Evolutionary conservation across 1,284 basidiomycete genomes (phyloP).

Genomic region (Fomitopsis schrenkii): DNA sequence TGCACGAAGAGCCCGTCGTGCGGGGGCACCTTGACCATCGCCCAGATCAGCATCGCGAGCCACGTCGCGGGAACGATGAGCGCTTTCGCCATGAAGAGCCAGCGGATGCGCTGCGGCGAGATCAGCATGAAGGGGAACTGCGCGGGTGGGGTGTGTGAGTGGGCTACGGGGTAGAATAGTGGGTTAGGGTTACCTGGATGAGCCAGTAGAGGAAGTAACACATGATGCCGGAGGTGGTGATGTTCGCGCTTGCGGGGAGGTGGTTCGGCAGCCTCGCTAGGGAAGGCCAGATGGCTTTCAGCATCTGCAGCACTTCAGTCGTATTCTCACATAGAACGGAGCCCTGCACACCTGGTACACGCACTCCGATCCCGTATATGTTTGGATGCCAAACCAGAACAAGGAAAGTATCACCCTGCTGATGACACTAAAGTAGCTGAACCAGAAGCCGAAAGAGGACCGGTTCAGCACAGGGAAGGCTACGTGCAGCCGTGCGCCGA

Average conservation of each 20-base stretch:
- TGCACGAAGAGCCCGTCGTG: slow-evolving; percentile 45
- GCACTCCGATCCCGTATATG: slow-evolving; percentile 60
- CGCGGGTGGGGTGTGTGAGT: not conserved
- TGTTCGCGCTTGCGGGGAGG: slow-evolving; percentile 53
- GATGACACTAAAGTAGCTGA: slow-evolving; percentile 74
- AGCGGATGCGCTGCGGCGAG: slow-evolving; percentile 71
- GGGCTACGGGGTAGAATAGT: not conserved
- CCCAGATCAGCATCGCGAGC: slow-evolving; percentile 73
- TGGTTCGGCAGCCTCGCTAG: slow-evolving; percentile 60
- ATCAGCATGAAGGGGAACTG: slow-evolving; percentile 72
- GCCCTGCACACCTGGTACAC: slow-evolving; percentile 46
- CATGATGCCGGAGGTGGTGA: slow-evolving; percentile 66
- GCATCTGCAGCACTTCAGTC: slow-evolving; percentile 39
- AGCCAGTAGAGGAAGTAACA: slow-evolving; percentile 82
- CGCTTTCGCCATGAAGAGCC: slow-evolving; percentile 69
- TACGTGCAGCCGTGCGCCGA: slow-evolving; percentile 66
- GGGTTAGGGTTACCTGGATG: slow-evolving; percentile 32
- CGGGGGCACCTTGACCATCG: slow-evolving; percentile 60
- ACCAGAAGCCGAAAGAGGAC: slow-evolving; percentile 78
- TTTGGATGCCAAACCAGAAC: slow-evolving; percentile 71
- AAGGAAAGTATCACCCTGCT: slow-evolving; percentile 71
- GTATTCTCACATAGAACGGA: not conserved
- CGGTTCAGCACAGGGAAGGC: slow-evolving; percentile 73
- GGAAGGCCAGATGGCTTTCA: slow-evolving; percentile 78
- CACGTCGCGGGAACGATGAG: slow-evolving; percentile 64